Conservation (phyloP, 1,284 basidiomycete genomes). For the Pseudozyma tsukubaensis region DNA sequence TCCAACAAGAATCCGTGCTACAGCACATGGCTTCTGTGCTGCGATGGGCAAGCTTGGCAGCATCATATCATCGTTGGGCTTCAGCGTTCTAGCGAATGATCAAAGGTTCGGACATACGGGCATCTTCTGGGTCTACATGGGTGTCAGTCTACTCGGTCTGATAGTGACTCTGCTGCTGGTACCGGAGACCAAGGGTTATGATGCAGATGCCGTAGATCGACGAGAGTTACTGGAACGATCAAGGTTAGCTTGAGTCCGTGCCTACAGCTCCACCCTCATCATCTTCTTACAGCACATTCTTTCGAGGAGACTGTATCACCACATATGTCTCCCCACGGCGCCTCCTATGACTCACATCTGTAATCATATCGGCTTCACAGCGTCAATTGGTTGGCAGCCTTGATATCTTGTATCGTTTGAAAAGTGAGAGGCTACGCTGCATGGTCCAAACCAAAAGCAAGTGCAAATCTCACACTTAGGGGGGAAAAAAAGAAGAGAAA, state of each 20-base stretch:
- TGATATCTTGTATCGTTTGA: too few relatives aligned
- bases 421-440: too few relatives aligned
- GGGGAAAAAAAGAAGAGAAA: too few relatives aligned
- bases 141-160: constrained; percentile 42
- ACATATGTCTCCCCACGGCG: too few relatives aligned
- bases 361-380: too few relatives aligned
- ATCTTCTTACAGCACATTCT: background rate
- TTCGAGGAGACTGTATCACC: too few relatives aligned
- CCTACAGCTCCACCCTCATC: constrained; percentile 2
- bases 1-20: constrained; percentile 78
- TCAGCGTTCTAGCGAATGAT: constrained; percentile 34
- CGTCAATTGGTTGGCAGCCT: too few relatives aligned
- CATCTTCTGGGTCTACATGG: constrained; percentile 59
- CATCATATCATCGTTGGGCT: constrained; percentile 70
- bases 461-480: too few relatives aligned
- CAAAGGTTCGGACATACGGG: constrained; percentile 31
- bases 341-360: too few relatives aligned
- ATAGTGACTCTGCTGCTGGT: constrained; percentile 43
- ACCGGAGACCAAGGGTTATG: constrained; percentile 54
- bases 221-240: constrained; percentile 39
- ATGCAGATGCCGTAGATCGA: constrained; percentile 57
- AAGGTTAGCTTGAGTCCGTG: constrained; percentile 23
- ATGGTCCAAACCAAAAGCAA: too few relatives aligned
- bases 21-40: constrained; percentile 71
- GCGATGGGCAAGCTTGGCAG: constrained; percentile 72